Evolutionary conservation across 116 monocot species (phyloP).

Genomic region (Thalassia testudinum): DNA sequence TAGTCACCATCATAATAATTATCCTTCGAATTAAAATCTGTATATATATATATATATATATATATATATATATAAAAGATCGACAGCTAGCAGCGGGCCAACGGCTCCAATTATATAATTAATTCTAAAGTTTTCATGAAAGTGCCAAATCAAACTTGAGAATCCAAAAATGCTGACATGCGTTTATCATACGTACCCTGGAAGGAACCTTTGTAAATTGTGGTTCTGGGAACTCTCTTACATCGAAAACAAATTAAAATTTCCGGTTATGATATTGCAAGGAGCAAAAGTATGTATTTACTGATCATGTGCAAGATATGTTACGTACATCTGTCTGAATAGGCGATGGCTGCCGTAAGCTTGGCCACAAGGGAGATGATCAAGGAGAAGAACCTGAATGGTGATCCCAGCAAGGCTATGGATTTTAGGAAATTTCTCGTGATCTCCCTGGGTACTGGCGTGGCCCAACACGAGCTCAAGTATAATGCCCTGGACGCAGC

Average conservation of each 20-base stretch:
- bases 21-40: background rate
- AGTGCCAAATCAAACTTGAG: background rate
- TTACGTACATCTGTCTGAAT: background rate
- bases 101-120: background rate
- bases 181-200: background rate
- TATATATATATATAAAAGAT: background rate
- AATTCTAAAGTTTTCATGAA: background rate
- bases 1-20: background rate
- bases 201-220: background rate
- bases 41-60: background rate
- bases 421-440: background rate
- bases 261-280: background rate
- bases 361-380: background rate
- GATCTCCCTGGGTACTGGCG: conserved; percentile 6
- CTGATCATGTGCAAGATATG: background rate
- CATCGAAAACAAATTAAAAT: background rate
- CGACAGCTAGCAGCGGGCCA: background rate
- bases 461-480: conserved; percentile 1
- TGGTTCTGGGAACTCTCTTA: background rate
- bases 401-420: background rate
- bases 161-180: background rate
- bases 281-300: background rate
- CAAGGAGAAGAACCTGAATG: background rate
- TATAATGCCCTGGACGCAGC: background rate
- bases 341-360: background rate